Percentiles rank a stretch among this genome's conserved stretches.
These are phyloP conservation scores for Gyrodon tennesseensis DNA, from an alignment of 1,284 basidiomycete genomes.

Conservation along the genomic window DNA sequence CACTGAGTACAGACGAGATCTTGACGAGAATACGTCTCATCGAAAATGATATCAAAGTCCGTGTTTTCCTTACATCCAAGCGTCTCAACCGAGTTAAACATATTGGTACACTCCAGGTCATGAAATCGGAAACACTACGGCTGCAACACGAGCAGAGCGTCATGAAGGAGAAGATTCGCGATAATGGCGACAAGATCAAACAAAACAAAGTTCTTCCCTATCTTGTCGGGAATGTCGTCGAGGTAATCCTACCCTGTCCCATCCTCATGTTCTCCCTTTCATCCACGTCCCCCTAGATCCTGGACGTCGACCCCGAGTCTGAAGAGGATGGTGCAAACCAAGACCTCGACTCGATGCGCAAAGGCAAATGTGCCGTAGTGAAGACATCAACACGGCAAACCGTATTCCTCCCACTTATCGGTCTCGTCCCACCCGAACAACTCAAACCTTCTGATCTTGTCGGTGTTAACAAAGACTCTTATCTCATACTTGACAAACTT, in stretches of 20 bases:
- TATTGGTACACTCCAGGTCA: conserved; percentile 62
- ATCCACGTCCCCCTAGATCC: conserved; percentile 59
- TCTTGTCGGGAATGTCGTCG: conserved; percentile 96
- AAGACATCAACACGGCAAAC: conserved; percentile 98
- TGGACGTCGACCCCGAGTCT: conserved; percentile 91
- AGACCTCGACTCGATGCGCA: conserved; percentile 91
- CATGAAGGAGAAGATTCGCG: conserved; percentile 98
- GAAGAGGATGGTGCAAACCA: conserved; percentile 94
- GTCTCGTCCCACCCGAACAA: conserved; percentile 89
- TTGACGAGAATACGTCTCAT: conserved; percentile 84
- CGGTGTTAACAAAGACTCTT: conserved; percentile 99
- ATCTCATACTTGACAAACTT: conserved; percentile 93
- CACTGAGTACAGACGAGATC: conserved; percentile 78
- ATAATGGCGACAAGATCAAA: conserved; percentile 98
- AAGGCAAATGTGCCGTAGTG: conserved; percentile 98
- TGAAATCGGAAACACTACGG: conserved; percentile 91
- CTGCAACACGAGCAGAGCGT: conserved; percentile 92
- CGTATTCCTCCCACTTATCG: conserved; percentile 97
- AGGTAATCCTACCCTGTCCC: conserved; percentile 55
- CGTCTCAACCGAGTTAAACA: not conserved
- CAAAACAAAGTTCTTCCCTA: conserved; percentile 99
- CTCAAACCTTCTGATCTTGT: conserved; percentile 93
- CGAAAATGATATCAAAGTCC: conserved; percentile 92
- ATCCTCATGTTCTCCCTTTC: conserved; percentile 9
- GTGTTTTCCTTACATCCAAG: conserved; percentile 23